phyloP scores from a whole-genome alignment of 139 green algal species.

The Yamagishiella unicocca region DNA sequence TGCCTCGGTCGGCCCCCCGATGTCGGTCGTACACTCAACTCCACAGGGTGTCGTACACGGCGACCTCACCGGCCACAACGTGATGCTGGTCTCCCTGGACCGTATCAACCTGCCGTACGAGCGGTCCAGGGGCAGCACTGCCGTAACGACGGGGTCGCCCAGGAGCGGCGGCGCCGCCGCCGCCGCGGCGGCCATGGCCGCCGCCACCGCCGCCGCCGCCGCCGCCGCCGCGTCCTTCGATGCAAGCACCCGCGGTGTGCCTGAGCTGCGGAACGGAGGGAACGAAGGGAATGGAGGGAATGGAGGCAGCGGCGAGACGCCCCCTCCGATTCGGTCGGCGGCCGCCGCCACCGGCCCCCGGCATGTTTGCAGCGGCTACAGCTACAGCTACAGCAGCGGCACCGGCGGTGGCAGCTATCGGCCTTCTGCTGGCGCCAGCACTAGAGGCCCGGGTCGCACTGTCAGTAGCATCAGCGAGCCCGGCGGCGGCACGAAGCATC shows the following conservation, averaged over 20 bases:
- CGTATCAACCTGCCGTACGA: constrained; percentile 11
- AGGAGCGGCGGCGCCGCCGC: background rate
- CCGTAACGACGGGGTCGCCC: constrained; percentile 2
- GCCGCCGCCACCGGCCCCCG: background rate
- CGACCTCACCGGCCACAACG: constrained; percentile 80
- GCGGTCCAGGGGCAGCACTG: background rate
- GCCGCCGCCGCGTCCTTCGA: background rate
- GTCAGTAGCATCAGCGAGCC: background rate
- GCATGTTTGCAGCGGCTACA: background rate
- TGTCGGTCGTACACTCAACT: too few species aligned
- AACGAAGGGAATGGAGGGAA: too few species aligned
- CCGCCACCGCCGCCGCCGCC: background rate
- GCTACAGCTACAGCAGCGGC: background rate
- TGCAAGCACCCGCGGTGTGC: background rate
- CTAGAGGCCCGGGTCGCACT: background rate
- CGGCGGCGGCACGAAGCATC: background rate
- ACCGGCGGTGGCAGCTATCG: background rate
- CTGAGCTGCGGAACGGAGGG: too few species aligned
- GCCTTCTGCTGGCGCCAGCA: background rate
- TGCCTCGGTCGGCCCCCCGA: too few species aligned
- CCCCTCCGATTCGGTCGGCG: background rate
- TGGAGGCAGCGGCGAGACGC: background rate
- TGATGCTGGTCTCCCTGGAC: constrained; percentile 63
- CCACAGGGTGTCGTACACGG: constrained; percentile 72
- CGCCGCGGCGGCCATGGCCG: background rate